These are phyloP conservation scores for Arthroderma sp. DNA, from an alignment of 2,329 filamentous ascomycete species.

Conservation along the genomic window DNA sequence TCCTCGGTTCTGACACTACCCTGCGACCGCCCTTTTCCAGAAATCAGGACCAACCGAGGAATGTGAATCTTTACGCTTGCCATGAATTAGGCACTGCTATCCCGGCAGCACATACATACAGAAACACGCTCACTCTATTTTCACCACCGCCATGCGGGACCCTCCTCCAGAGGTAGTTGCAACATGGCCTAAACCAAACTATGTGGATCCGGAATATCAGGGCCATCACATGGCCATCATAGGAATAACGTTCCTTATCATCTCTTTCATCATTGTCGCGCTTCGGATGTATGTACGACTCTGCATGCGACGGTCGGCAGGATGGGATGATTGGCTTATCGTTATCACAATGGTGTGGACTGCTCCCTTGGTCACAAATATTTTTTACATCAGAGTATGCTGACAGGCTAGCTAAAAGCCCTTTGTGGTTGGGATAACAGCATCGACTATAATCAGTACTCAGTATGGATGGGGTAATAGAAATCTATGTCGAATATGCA, in stretches of 20 bases:
- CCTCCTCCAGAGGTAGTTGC: constrained; percentile 10
- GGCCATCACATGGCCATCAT: constrained; percentile 16
- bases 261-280: constrained; percentile 13
- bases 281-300: constrained; percentile 13
- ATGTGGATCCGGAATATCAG: constrained; percentile 16
- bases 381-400: too few species aligned
- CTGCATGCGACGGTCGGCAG: constrained; percentile 10
- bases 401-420: constrained; percentile 2
- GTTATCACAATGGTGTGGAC: constrained; percentile 10
- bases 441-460: constrained; percentile 9
- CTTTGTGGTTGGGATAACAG: constrained; percentile 6
- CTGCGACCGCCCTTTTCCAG: too few species aligned
- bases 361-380: neutral
- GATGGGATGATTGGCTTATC: constrained; percentile 14
- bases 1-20: too few species aligned
- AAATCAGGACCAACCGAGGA: too few species aligned
- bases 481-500: neutral
- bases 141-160: constrained; percentile 8
- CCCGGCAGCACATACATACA: neutral
- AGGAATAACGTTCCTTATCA: constrained; percentile 14
- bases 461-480: constrained; percentile 12
- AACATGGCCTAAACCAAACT: constrained; percentile 21
- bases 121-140: neutral
- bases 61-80: too few species aligned
- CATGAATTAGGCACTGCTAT: too few species aligned